Conservation (phyloP, 805 yeast species). For the Saturnispora zaruensis region DNA sequence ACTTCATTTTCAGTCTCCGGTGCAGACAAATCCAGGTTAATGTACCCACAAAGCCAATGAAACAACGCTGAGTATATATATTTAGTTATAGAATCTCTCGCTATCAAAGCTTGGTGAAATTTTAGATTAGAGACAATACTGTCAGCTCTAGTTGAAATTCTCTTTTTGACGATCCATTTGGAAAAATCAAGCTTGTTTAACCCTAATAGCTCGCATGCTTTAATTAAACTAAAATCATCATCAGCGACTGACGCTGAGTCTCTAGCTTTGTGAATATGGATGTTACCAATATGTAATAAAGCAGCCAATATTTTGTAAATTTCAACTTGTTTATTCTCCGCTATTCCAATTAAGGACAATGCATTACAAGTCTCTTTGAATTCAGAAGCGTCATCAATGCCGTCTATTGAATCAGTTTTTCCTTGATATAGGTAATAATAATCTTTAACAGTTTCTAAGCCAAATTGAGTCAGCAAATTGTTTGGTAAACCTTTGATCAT, state of each 20-base stretch:
- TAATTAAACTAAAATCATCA: slow-evolving; percentile 75
- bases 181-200: slow-evolving; percentile 64
- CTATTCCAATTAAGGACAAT: slow-evolving; percentile 67
- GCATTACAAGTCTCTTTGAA: slow-evolving; percentile 72
- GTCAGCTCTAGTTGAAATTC: slow-evolving; percentile 83
- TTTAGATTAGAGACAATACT: slow-evolving; percentile 78
- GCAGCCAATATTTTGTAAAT: slow-evolving; percentile 81
- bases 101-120: slow-evolving; percentile 76
- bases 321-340: slow-evolving; percentile 45
- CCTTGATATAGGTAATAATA: slow-evolving; percentile 84
- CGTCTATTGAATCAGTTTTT: slow-evolving; percentile 54
- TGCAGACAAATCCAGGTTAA: slow-evolving; percentile 74
- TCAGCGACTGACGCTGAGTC: slow-evolving; percentile 69
- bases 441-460: slow-evolving; percentile 56
- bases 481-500: slow-evolving; percentile 63
- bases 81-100: slow-evolving; percentile 93
- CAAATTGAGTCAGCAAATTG: slow-evolving; percentile 47
- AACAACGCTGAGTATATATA: slow-evolving; percentile 85
- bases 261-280: slow-evolving; percentile 74
- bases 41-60: slow-evolving; percentile 87
- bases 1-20: slow-evolving; percentile 51
- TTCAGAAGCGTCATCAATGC: slow-evolving; percentile 76
- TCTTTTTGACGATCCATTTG: slow-evolving; percentile 89
- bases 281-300: slow-evolving; percentile 85
- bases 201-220: slow-evolving; percentile 78